Evolutionary conservation across 1,139 yeast species (phyloP), one percentile per base, ranked within the genome.

Genomic region (Sugiyamaella xylanicola): DNA sequence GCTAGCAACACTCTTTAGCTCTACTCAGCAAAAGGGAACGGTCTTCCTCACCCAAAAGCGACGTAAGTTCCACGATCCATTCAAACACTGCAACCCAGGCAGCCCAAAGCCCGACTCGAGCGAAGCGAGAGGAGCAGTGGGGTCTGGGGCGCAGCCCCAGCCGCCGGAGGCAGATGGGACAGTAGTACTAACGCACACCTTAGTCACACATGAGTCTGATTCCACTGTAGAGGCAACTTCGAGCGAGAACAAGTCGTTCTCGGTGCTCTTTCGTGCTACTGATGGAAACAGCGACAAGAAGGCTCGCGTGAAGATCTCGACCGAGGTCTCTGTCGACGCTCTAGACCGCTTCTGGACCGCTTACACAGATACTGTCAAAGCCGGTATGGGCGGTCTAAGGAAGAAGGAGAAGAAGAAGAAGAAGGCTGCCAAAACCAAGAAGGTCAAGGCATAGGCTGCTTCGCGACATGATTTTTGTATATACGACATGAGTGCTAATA

Each of bases 281-380:
- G 82, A 86, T 65, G 89, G 89, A n/a, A 71, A 71, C 29, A 70
- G 72, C 57, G 73, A 75, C 58, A 77, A 79, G 61, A 22, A 29
- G 15, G 73, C 74, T 56, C 83, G 84, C 66, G 64, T 69, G 41
- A 86, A 85, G 66, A 69, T 82, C 47, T 81, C 88, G 7, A 87
- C 96, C 0, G 80, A 83, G 19, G 89, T 89, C 27, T 79, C 78
- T 43, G 72, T 81, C 0, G 78, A 75, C 3, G 73, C 78, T 17
- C 73, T 88, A 62, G 87, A 84, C 57, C 73, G 74, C 59, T 88
- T 88, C 67, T 88, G 95, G 95, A 70, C 72, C 40, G 82, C 81
- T 42, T 88, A 87, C 68, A 74, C 87, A 0, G 83, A 81, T 47
- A 80, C 80, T 0, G 76, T 87, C 56, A 87, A 87, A 68, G 68